Evolutionary conservation across 805 yeast genomes (phyloP).

Genomic region (Wickerhamomyces ciferrii): DNA sequence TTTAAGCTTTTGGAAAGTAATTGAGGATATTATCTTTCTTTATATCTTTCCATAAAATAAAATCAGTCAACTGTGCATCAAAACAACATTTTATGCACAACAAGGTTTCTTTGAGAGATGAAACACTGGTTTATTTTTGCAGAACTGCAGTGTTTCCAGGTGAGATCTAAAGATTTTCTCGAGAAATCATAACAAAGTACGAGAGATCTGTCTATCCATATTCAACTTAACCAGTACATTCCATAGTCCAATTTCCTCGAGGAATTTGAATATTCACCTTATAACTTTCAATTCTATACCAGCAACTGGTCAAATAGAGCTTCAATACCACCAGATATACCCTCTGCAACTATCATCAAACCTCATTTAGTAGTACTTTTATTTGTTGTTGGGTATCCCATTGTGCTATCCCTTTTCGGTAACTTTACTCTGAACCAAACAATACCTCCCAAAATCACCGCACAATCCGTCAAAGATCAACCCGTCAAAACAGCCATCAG

Average conservation of each 20-base stretch:
- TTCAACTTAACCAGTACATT: neutral
- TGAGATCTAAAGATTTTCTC: neutral
- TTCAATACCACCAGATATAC: no score
- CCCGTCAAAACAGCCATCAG: neutral
- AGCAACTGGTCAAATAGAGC: no score
- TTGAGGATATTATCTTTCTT: neutral
- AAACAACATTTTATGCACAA: neutral
- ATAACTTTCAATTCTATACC: no score
- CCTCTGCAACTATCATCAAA: neutral
- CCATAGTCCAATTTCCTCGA: neutral
- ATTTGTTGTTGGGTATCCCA: neutral
- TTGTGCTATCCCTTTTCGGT: neutral
- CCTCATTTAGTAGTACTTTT: neutral
- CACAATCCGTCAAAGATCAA: neutral
- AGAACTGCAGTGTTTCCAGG: neutral
- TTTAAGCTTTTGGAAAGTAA: no score
- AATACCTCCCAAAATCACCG: neutral
- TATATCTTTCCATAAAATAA: neutral
- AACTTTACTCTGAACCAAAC: neutral
- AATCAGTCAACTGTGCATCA: neutral
- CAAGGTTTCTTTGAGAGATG: neutral
- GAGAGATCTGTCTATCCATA: neutral
- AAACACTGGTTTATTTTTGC: neutral
- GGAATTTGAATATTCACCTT: neutral
- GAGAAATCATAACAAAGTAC: neutral